phyloP scores from a whole-genome alignment of 83 land plant genomes.

The Diphasiastrum complanatum region DNA sequence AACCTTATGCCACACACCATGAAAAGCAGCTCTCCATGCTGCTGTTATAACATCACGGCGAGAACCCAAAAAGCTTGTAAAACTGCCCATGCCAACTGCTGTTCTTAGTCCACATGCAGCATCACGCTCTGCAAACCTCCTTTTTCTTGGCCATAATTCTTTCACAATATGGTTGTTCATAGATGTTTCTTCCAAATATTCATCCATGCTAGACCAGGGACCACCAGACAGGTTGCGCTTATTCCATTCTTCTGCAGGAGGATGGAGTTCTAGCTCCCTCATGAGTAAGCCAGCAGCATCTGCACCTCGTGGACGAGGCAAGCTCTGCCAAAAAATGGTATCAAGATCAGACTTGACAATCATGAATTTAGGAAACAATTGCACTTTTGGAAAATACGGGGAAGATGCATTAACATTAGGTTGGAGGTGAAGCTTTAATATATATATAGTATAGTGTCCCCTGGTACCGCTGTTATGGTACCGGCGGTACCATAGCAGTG shows the following conservation, averaged over 20 bases:
- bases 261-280: constrained; percentile 93
- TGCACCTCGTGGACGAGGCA: constrained; percentile 98
- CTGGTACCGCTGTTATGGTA: too few species aligned
- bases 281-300: constrained; percentile 97
- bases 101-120: constrained; percentile 96
- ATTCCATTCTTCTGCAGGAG: constrained; percentile 99
- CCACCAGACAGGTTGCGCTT: constrained; percentile 84
- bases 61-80: constrained; percentile 84
- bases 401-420: too few species aligned
- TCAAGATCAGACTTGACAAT: too few species aligned
- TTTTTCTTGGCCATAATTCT: constrained; percentile 85
- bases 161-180: too few species aligned
- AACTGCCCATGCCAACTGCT: constrained; percentile 83
- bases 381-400: too few species aligned
- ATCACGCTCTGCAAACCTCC: constrained; percentile 76
- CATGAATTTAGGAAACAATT: too few species aligned
- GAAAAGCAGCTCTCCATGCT: constrained; percentile 79
- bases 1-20: constrained; percentile 99
- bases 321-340: too few species aligned
- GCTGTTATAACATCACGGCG: constrained; percentile 89
- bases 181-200: too few species aligned
- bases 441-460: too few species aligned
- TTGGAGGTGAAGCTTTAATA: too few species aligned
- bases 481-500: too few species aligned
- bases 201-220: constrained; percentile 85